A percentile compares a stretch with the other conserved stretches of the same genome.
phyloP scores from a whole-genome alignment of 331 rosid species.

The Dryas integrifolia region DNA sequence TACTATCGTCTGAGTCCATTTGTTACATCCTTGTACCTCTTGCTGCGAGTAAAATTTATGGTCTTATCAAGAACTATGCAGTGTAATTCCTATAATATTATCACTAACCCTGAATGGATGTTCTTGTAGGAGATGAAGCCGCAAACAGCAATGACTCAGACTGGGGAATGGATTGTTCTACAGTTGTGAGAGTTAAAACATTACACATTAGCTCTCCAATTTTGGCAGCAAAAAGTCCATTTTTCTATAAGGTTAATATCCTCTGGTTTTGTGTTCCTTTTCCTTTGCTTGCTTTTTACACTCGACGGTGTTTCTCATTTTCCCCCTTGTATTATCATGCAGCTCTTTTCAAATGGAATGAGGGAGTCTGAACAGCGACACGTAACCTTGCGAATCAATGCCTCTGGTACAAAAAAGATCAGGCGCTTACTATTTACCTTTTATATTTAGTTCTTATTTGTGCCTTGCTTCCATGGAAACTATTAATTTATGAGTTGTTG shows the following conservation, averaged over 20 bases:
- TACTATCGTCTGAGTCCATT: background rate
- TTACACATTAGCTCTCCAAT: conserved; percentile 95
- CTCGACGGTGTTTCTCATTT: conserved; percentile 20
- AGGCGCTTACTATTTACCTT: background rate
- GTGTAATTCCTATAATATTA: background rate
- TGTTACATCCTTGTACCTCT: background rate
- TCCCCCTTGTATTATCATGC: conserved; percentile 8
- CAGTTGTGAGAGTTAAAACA: conserved; percentile 71
- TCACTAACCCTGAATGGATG: conserved; percentile 2
- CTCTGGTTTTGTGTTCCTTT: background rate
- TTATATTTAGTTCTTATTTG: background rate
- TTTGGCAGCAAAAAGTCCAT: conserved; percentile 98
- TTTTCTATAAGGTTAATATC: conserved; percentile 41
- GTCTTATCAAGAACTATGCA: background rate
- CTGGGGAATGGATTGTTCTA: conserved; percentile 75
- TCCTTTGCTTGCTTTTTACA: background rate
- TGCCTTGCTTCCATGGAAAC: background rate
- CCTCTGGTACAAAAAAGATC: conserved; percentile 60
- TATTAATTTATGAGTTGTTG: conserved; percentile 2
- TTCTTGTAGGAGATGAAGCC: conserved; percentile 79
- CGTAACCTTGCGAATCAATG: conserved; percentile 75
- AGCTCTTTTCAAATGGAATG: conserved; percentile 98
- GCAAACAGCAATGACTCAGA: conserved; percentile 66
- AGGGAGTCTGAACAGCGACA: conserved; percentile 93
- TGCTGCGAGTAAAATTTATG: background rate